These are phyloP conservation scores for Cochlearia excelsa DNA, from an alignment of 345 rosid genomes.

Conservation along the genomic window DNA sequence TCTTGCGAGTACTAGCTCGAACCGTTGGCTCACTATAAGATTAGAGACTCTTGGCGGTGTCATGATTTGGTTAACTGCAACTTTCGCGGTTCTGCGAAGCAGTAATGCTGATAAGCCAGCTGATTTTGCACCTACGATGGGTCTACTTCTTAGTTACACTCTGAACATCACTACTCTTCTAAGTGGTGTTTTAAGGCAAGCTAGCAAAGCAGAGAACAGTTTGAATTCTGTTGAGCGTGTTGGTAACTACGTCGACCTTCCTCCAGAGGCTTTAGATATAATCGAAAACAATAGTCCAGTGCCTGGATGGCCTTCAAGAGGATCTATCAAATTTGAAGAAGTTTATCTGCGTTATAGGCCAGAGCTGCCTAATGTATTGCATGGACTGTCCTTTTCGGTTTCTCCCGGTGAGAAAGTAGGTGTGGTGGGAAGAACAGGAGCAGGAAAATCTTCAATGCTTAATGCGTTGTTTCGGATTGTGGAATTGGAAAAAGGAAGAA, in stretches of 20 bases:
- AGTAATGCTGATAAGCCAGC: slow-evolving; percentile 61
- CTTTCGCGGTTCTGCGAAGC: slow-evolving; percentile 77
- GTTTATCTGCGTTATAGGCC: slow-evolving; percentile 80
- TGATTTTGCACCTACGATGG: slow-evolving; percentile 81
- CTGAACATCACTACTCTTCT: slow-evolving; percentile 72
- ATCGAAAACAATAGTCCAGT: slow-evolving; percentile 66
- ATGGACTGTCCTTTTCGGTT: slow-evolving; percentile 62
- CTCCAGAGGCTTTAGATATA: slow-evolving; percentile 76
- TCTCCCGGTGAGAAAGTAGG: slow-evolving; percentile 81
- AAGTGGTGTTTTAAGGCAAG: slow-evolving; percentile 80
- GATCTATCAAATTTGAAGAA: slow-evolving; percentile 70
- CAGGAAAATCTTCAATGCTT: slow-evolving; percentile 92
- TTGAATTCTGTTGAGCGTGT: slow-evolving; percentile 93
- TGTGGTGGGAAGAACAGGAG: slow-evolving; percentile 97
- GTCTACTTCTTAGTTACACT: slow-evolving; percentile 87
- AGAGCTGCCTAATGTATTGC: slow-evolving; percentile 84
- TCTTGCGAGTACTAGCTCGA: slow-evolving; percentile 70
- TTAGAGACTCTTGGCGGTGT: slow-evolving; percentile 84
- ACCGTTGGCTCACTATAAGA: slow-evolving; percentile 86
- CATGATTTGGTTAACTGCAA: slow-evolving; percentile 92
- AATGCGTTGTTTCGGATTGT: slow-evolving; percentile 90
- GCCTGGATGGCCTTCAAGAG: slow-evolving; percentile 80
- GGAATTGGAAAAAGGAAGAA: slow-evolving; percentile 76
- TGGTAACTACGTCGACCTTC: slow-evolving; percentile 78
- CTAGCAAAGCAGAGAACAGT: slow-evolving; percentile 92